phyloP scores from a whole-genome alignment of 768 basidiomycete species.

The Tylopilus cervinicoccineus region DNA sequence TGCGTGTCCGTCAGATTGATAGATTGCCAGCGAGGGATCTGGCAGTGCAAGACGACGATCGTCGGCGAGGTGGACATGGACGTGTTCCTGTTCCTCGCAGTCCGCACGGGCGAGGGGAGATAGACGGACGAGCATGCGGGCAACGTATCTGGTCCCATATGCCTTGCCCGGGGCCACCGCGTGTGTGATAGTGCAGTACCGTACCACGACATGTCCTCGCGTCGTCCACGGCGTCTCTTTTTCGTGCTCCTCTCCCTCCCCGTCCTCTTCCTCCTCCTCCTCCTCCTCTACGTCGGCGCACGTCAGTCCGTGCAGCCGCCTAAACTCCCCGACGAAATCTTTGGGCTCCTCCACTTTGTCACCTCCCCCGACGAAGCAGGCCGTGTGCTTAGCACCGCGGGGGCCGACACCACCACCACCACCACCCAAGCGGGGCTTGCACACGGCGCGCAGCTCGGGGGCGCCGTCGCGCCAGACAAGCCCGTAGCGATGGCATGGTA shows the following conservation, averaged over 20 bases:
- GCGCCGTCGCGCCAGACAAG: conserved; percentile 43
- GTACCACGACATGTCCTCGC: conserved; percentile 7
- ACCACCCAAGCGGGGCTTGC: no score
- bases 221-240: conserved; percentile 44
- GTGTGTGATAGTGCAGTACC: no score
- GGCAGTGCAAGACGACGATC: no score
- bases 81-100: no score
- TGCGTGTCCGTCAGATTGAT: no score
- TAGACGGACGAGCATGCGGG: no score
- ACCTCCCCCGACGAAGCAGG: conserved; percentile 35
- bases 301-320: conserved; percentile 40
- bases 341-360: conserved; percentile 66
- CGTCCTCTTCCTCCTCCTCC: conserved; percentile 33
- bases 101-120: no score
- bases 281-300: conserved; percentile 41
- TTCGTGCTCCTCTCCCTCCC: conserved; percentile 38
- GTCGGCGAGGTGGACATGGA: no score
- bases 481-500: conserved; percentile 53
- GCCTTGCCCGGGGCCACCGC: no score
- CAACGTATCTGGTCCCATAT: not conserved
- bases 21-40: no score
- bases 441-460: conserved; percentile 9
- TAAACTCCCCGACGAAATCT: conserved; percentile 52
- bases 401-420: conserved; percentile 8
- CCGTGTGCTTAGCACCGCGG: conserved; percentile 9